phyloP scores from a whole-genome alignment of 495 filamentous ascomycete genomes.

The Podospora sp. region DNA sequence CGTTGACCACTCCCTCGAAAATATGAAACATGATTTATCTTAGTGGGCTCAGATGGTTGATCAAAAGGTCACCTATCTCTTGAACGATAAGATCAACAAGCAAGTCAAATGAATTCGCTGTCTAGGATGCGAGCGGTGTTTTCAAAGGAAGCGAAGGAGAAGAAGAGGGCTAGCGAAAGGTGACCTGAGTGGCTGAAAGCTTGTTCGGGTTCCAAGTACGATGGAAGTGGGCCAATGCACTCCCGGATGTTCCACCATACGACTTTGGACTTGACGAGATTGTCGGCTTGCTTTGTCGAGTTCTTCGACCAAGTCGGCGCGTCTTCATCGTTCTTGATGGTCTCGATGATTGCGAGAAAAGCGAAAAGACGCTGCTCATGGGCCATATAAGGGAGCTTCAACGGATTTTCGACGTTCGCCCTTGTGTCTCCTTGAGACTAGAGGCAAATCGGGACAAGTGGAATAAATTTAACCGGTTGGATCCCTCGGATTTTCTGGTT shows the following conservation, averaged over 20 bases:
- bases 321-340: not conserved
- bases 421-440: not conserved
- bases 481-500: not conserved
- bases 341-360: not conserved
- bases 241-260: not conserved
- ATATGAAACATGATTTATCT: not conserved
- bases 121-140: not conserved
- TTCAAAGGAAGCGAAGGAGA: not conserved
- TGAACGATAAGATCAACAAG: not conserved
- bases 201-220: not conserved
- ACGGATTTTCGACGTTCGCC: not conserved
- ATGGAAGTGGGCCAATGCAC: not conserved
- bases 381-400: not conserved
- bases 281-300: not conserved
- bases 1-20: not conserved
- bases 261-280: not conserved
- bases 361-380: not conserved
- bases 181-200: not conserved
- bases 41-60: not conserved
- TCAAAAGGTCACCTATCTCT: not conserved
- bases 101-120: not conserved
- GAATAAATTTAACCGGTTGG: not conserved
- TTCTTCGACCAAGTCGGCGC: not conserved
- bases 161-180: not conserved
- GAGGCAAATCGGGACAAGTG: slow-evolving; percentile 6